phyloP scores from a whole-genome alignment of 805 yeast species.

The Candida chauliodis region DNA sequence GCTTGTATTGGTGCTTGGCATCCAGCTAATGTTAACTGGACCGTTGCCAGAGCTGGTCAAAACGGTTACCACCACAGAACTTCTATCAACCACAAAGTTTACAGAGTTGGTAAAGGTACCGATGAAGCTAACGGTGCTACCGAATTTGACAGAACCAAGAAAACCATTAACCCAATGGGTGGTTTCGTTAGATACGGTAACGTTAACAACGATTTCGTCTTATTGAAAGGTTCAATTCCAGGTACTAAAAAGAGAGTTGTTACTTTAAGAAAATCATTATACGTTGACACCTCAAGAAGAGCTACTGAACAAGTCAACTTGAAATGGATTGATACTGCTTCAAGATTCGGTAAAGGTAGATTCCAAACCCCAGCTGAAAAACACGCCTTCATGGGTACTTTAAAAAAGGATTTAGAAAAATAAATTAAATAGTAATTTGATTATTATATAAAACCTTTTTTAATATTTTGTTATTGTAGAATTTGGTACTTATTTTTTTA shows the following conservation, averaged over 20 bases:
- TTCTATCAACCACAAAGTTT: slow-evolving; percentile 99
- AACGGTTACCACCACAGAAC: slow-evolving; percentile 99
- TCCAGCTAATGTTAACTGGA: slow-evolving; percentile 99
- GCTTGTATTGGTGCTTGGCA: slow-evolving; percentile 99
- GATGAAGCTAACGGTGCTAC: slow-evolving; percentile 96
- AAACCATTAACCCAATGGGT: slow-evolving; percentile 99
- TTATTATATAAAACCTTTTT: no score
- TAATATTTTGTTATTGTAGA: no score
- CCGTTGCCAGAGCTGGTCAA: slow-evolving; percentile 99
- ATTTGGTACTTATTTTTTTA: no score
- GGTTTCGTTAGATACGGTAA: slow-evolving; percentile 99
- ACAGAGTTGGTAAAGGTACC: slow-evolving; percentile 97
- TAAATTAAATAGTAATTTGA: slow-evolving; percentile 16
- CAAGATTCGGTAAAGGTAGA: slow-evolving; percentile 99
- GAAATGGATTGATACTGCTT: slow-evolving; percentile 99
- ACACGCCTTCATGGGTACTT: slow-evolving; percentile 99
- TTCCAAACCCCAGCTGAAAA: slow-evolving; percentile 99
- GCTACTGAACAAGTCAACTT: slow-evolving; percentile 94
- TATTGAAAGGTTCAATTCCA: slow-evolving; percentile 98
- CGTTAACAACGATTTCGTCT: slow-evolving; percentile 95
- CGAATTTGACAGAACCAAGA: slow-evolving; percentile 98
- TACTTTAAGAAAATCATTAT: slow-evolving; percentile 97
- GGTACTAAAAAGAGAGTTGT: slow-evolving; percentile 99
- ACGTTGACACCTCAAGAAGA: slow-evolving; percentile 96
- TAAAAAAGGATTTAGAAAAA: slow-evolving; percentile 89